Percentiles rank a stretch among this genome's conserved stretches.
Conservation (phyloP, 2,329 filamentous ascomycete species). For the Sphaerulina populicola region DNA sequence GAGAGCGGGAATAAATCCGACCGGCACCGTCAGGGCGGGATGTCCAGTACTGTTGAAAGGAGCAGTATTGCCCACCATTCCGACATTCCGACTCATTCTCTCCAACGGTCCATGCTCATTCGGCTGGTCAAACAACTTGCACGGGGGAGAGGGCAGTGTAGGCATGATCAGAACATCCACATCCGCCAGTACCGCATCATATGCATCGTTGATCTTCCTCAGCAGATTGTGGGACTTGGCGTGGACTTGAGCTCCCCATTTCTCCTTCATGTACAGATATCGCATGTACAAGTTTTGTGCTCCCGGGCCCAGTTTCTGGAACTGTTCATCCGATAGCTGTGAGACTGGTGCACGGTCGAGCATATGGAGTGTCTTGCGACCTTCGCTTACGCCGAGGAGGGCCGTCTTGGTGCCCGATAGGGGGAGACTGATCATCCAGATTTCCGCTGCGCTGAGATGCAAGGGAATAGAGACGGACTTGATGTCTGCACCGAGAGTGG, state of each 20-base stretch:
- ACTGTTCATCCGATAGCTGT: constrained; percentile 12
- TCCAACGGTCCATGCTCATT: constrained; percentile 15
- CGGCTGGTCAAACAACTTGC: constrained; percentile 13
- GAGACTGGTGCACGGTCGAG: constrained; percentile 11
- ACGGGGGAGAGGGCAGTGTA: constrained; percentile 33
- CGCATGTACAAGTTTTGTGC: constrained; percentile 16
- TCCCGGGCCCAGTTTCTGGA: constrained; percentile 14
- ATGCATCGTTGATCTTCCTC: constrained; percentile 39
- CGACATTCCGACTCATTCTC: constrained; percentile 14
- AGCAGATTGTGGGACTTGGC: constrained; percentile 40
- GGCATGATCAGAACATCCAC: constrained; percentile 44
- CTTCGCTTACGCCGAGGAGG: constrained; percentile 8
- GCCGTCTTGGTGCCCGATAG: constrained; percentile 13
- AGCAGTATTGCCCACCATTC: constrained; percentile 17
- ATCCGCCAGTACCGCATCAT: constrained; percentile 37
- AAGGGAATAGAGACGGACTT: constrained; percentile 39
- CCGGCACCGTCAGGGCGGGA: constrained; percentile 42
- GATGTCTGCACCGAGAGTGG: constrained; percentile 37
- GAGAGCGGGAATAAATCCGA: constrained; percentile 18
- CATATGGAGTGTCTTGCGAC: constrained; percentile 17
- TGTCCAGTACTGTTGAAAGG: constrained; percentile 44
- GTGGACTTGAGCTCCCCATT: constrained; percentile 20
- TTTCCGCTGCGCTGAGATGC: constrained; percentile 38
- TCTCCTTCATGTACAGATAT: constrained; percentile 15
- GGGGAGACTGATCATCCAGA: constrained; percentile 35